phyloP scores from a whole-genome alignment of 208 protist genomes.

The Trypanosoma theileri region DNA sequence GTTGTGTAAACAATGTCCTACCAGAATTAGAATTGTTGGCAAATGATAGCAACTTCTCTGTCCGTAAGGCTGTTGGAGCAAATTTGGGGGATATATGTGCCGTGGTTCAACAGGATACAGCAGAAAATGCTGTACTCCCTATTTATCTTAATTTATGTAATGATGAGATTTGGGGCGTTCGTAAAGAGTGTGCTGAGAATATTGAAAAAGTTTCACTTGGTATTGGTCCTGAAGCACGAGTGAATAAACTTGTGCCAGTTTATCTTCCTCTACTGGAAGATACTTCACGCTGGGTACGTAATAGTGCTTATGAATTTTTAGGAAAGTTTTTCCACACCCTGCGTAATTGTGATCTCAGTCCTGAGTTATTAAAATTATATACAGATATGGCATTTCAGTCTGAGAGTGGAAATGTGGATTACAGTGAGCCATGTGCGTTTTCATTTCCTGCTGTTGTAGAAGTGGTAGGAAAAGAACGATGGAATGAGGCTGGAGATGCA shows the following conservation, averaged over 20 bases:
- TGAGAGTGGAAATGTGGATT: constrained; percentile 86
- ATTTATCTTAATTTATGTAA: constrained; percentile 88
- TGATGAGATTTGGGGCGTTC: constrained; percentile 97
- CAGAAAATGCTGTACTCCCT: constrained; percentile 68
- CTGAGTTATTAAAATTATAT: constrained; percentile 84
- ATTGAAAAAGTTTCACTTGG: constrained; percentile 71
- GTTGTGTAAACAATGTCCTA: constrained; percentile 71
- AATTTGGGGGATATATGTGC: constrained; percentile 75
- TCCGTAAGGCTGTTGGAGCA: constrained; percentile 83
- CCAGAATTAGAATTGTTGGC: constrained; percentile 82
- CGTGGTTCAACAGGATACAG: constrained; percentile 49
- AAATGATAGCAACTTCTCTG: constrained; percentile 89
- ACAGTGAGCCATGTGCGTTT: constrained; percentile 93
- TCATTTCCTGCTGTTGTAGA: constrained; percentile 93
- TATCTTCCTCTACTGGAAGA: constrained; percentile 82
- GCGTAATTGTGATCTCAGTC: constrained; percentile 73
- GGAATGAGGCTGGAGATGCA: constrained; percentile 87
- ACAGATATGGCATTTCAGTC: constrained; percentile 92
- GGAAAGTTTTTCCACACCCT: constrained; percentile 93
- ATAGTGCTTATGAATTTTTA: constrained; percentile 86
- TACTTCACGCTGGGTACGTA: constrained; percentile 92
- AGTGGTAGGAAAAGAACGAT: constrained; percentile 81
- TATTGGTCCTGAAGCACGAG: constrained; percentile 57
- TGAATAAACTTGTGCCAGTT: constrained; percentile 61
- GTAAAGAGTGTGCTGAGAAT: constrained; percentile 92